Evolutionary conservation across 2,329 filamentous ascomycete species (phyloP), one percentile per base, ranked within the genome.

Genomic region (Fusarium sp.): DNA sequence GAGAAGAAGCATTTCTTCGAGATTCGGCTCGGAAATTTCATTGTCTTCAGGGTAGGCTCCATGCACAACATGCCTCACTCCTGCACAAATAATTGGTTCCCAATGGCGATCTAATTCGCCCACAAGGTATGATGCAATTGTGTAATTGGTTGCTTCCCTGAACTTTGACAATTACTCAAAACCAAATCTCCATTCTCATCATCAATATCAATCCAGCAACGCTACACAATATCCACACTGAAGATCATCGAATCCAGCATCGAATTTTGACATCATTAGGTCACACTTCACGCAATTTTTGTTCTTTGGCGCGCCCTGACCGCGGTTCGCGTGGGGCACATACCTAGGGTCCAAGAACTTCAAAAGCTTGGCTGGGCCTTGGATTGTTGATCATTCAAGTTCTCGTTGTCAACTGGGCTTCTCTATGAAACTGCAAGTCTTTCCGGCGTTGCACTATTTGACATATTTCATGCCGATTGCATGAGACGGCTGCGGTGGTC

Each of bases 81-180:
- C 44, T 61, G 49, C 62, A 60, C 28, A 58, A 30, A 35, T 75
- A 73, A 75, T 75, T 75, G 73, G 75, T 54, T 60, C 53, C 76
- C 76, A 78, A 78, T 77, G 56, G 62, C 60, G 72, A 76, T 65
- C 68, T 71, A 50, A 60, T 61, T 66, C 73, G 56, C 71, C 75
- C 65, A 75, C 74, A 73, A 64, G 64, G 62, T 64, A 74, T 73
- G 73, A 75, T 76, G 75, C 69, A 72, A 74, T 74, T 64, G 61
- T 70, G 64, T 73, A 72, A 78, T 78, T 78, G 76, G 76, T 67
- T 69, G 32, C 37, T 25, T 49, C 32, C 47, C 53, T 52, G 10
- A 69, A 69, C 60, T 42, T 25, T 16, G 63, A 43, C 67, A 57
- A 42, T 46, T 42, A 52, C 65, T 60, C 69, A 60, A 76, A 66